Base-by-base conservation (phyloP, 345 rosid species). In the Gossypium sturtianum region DNA sequence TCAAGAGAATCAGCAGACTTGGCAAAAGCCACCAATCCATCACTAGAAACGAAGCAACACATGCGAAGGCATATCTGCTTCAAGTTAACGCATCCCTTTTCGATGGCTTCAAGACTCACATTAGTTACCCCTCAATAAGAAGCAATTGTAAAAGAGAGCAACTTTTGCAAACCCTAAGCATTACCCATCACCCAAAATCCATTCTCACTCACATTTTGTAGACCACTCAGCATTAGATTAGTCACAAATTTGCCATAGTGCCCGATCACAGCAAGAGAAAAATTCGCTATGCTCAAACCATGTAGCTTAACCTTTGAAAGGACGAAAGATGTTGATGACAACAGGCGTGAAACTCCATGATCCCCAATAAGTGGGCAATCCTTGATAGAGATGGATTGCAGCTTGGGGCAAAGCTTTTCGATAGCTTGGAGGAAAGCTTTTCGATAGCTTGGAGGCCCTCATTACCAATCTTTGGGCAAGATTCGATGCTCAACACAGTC, bases 141-240 rank as follows among this genome's bases (percentile, higher is more conserved):
- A 66, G 84, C 81, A 66, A 91, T 74, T 29, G 82, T 74, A 85
- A 89, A 82, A 38, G 84, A 80, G 7, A 38, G 38, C 76, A 89
- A 79, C 47, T 82, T 88, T 60, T 82, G 76, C 77, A 91, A 83
- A 59, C 97, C 92, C 63, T 60, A 82, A 51, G 90, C 90, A 77
- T 86, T 91, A 9, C 97, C 93, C 97, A 91, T 88, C 75, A 84
- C 97, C 97, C 93, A 89, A 74, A 91, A 89, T 67, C 97, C 91
- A 78, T 79, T 89, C 81, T 89, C 90, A 8, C 81, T 89, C 27
- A 86, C 89, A 65, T 84, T 80, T 66, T 80, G 84, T 47, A 91
- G 90, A 76, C 83, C 81, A 48, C 66, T 62, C 19, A 91, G 87
- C 57, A 77, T 41, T 27, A 91, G 87, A 77, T 70, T 82, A 9